Conservation (phyloP, 2,329 filamentous ascomycete species). For the Alternaria arbusti region DNA sequence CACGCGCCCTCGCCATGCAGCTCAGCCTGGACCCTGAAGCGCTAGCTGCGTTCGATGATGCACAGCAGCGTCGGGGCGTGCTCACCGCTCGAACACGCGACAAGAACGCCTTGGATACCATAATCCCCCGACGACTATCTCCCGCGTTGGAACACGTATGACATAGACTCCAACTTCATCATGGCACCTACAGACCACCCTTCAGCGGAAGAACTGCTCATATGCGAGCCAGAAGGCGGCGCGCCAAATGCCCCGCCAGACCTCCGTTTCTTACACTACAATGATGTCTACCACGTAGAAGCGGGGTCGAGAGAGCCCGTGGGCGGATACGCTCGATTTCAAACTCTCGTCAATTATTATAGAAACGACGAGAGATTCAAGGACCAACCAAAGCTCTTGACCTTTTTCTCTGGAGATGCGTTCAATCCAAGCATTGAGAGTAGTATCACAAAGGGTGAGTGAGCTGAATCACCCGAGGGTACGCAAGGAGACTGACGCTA, state of each 20-base stretch:
- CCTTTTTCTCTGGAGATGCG: constrained; percentile 88
- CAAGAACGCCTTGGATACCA: constrained; percentile 13
- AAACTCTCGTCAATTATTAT: constrained; percentile 79
- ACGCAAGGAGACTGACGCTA: not conserved
- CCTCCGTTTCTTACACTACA: constrained; percentile 85
- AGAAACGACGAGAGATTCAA: constrained; percentile 65
- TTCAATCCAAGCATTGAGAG: constrained; percentile 92
- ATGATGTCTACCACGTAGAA: constrained; percentile 93
- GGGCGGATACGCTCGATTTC: constrained; percentile 81
- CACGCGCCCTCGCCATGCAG: constrained; percentile 14
- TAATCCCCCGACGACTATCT: constrained; percentile 1
- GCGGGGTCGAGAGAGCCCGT: constrained; percentile 77
- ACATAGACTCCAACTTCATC: constrained; percentile 3
- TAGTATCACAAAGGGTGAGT: constrained; percentile 79
- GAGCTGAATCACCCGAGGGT: no score
- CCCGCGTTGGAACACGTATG: not conserved
- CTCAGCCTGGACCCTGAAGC: constrained; percentile 38
- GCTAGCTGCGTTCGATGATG: constrained; percentile 15
- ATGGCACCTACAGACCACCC: constrained; percentile 37
- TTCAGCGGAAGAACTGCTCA: constrained; percentile 43
- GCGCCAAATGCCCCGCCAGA: constrained; percentile 63
- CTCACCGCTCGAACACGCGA: constrained; percentile 36
- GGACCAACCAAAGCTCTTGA: constrained; percentile 70
- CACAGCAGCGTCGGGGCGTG: constrained; percentile 2
- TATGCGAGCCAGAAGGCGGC: constrained; percentile 52